Base-by-base conservation (phyloP, 1,284 basidiomycete species). In the Cutaneotrichosporon sp. region DNA sequence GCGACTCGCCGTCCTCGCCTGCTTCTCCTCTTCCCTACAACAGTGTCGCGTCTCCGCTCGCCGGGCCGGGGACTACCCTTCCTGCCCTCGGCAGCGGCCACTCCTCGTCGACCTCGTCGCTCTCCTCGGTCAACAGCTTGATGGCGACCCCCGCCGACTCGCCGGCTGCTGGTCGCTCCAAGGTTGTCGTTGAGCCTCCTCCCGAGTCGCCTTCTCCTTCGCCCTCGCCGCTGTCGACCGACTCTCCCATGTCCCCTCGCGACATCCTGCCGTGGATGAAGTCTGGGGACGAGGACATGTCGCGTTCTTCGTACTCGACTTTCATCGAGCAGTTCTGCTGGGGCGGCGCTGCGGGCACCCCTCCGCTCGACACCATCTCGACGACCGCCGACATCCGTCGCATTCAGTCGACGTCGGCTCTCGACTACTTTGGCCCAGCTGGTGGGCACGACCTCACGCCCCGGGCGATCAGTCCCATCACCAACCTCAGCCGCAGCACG, bases 301-400 rank as follows among this genome's bases (percentile, higher is more conserved):
- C 67, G 58, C 62, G 72, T 24, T 66, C 69, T 16, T 73, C 69
- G 47, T 79, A 79, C 68, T 72, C 71, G 50, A 71, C 65, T 58
- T 77, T 80, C 50, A 72, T 80, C 52, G 76, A 79, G 65, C 77
- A 79, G 77, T 80, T 66, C 36, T 64, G 65, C 56, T 67, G 62
- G 62, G 62, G 57, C 20, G 62, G 65, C 11, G 54, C 59, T 25
- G 24, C 54, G 4, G 18, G 38, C 7, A 60, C 45, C 27, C 16
- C 22, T 24, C 34, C 66, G 45, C 69, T 68, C 10, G 54, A 63
- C 20, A 38, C 55, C 20, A 64, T 71, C 2, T 63, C 70, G 31
- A 55, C 25, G 29, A 24, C 43, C 53, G 24, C 34, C 36, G 31
- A 43, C 52, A 51, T 60, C 18, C 59, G 58, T 47, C 56, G 61